Evolutionary conservation across 306 rosid species (phyloP), one percentile per base, ranked within the genome.

Genomic region (Fragaria vesca): DNA sequence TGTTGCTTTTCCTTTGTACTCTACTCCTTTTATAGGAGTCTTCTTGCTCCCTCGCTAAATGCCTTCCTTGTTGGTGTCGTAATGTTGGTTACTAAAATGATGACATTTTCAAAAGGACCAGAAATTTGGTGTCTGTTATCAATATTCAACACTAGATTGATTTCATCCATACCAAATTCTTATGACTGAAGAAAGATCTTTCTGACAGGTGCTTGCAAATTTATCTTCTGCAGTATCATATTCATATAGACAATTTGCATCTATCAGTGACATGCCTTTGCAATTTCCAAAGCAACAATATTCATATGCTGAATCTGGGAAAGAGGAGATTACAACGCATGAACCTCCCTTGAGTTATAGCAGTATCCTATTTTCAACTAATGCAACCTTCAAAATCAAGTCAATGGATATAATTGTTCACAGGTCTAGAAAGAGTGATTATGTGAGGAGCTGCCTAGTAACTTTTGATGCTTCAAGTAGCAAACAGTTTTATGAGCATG

Each of bases 371-470:
- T 83, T 83, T 83, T 80, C 73, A 66, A 62, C 89, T 69, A 76
- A 83, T 1, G 91, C 87, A 63, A 79, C 77, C 74, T 80, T 84
- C 89, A 87, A 80, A 83, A 74, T 92, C 65, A 72, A 82, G 81
- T 76, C 88, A 7, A 57, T 89, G 79, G 91, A 91, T 86, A 21
- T 89, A 61, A 79, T 88, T 86, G 83, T 92, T 81, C 92, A 92
- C 73, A 85, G 78, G 78, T 87, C 92, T 50, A 88, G 98, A 87
- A 80, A 66, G 69, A 71, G 74, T 40, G 83, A 78, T 76, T 68
- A 76, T 72, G 46, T 76, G 65, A 86, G 85, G 68, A 76, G 83
- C 71, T 63, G 47, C 82, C 32, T 45, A 34, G 76, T 76, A 71
- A 62, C 50, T 47, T 74, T 60, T 80, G 81, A 69, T 67, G 75